A percentile compares a stretch with the other conserved stretches of the same genome.
Evolutionary conservation across 2,329 filamentous ascomycete genomes (phyloP).

Genomic region (Cercospora berteroae): DNA sequence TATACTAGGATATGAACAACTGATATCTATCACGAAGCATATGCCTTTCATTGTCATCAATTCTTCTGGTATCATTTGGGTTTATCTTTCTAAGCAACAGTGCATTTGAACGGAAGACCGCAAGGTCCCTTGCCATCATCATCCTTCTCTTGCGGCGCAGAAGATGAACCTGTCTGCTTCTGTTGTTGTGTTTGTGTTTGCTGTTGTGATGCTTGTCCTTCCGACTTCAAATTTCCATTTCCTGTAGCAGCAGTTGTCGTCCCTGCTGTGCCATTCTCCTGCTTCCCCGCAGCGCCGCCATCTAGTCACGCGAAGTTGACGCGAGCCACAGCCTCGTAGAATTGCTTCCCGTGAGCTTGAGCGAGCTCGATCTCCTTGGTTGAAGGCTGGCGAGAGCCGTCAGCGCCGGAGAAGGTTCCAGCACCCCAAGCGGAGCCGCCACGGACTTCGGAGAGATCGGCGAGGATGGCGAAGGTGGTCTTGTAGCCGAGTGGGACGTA

Average conservation of each 20-base stretch:
- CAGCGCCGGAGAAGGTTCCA: constrained; percentile 74
- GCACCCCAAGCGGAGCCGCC: constrained; percentile 92
- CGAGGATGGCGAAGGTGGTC: constrained; percentile 67
- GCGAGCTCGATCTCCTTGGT: constrained; percentile 76
- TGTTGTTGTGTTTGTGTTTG: constrained; percentile 31
- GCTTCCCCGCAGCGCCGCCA: constrained; percentile 49
- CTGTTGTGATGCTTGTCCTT: constrained; percentile 32
- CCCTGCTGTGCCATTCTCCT: constrained; percentile 18
- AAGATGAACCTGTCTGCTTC: constrained; percentile 24
- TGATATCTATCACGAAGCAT: background rate
- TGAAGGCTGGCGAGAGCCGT: constrained; percentile 81
- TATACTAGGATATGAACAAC: background rate
- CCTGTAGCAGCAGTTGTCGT: constrained; percentile 11
- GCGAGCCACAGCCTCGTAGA: constrained; percentile 76
- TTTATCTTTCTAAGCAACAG: constrained; percentile 53
- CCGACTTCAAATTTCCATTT: constrained; percentile 26
- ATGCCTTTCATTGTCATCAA: background rate
- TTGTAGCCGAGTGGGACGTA: constrained; percentile 95
- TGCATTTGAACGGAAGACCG: constrained; percentile 73
- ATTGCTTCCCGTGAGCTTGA: constrained; percentile 76
- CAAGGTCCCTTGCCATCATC: constrained; percentile 67
- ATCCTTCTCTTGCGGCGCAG: constrained; percentile 35
- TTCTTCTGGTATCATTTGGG: background rate
- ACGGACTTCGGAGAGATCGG: constrained; percentile 74
- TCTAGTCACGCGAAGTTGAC: constrained; percentile 71